Conservation (phyloP, 129 eudicot genomes). For the Artemisia annua region DNA sequence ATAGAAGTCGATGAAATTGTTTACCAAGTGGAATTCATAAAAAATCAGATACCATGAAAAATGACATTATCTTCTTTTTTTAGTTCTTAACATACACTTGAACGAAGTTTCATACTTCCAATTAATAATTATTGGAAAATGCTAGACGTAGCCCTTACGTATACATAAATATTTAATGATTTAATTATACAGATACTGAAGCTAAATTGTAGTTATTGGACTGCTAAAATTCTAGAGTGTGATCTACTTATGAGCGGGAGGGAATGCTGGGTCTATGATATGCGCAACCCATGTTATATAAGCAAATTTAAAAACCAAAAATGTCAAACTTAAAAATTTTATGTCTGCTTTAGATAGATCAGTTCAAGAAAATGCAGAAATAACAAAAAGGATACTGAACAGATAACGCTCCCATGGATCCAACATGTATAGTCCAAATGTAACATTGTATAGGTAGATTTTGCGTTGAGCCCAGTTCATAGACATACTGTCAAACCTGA, state of each 20-base stretch:
- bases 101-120: background rate
- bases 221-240: background rate
- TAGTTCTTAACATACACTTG: background rate
- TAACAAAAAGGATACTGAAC: constrained; percentile 74
- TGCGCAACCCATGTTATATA: no score
- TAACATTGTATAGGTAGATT: constrained; percentile 82
- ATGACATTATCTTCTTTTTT: no score
- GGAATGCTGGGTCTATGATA: no score
- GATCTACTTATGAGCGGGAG: background rate
- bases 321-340: background rate
- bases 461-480: constrained; percentile 90
- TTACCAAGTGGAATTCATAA: no score
- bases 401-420: constrained; percentile 97
- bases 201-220: constrained; percentile 1
- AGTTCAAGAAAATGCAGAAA: background rate
- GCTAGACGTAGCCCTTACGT: no score
- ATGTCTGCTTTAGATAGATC: background rate
- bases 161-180: background rate
- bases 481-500: constrained; percentile 28
- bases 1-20: no score
- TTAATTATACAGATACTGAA: background rate
- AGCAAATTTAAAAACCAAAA: background rate
- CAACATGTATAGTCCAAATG: constrained; percentile 90
- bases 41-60: no score
- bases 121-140: no score